phyloP scores from a whole-genome alignment of 257 asterid species.

The Plectranthus barbatus region DNA sequence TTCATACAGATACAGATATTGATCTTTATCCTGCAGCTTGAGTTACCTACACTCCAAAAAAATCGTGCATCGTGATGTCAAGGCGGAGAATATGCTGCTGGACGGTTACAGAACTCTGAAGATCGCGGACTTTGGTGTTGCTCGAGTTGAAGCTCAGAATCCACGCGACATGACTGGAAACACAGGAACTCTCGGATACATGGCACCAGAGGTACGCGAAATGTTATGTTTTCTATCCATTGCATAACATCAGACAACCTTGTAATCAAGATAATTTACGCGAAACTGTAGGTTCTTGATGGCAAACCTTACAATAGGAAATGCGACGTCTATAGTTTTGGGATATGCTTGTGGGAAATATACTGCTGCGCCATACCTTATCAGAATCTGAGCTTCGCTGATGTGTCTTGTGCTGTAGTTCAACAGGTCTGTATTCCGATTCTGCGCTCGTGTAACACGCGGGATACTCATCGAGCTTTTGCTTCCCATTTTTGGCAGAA shows the following conservation, averaged over 20 bases:
- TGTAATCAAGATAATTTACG: background rate
- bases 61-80: constrained; percentile 53
- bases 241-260: too few relatives aligned
- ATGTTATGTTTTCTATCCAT: background rate
- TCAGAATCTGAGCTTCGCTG: constrained; percentile 45
- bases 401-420: constrained; percentile 48
- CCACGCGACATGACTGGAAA: constrained; percentile 61
- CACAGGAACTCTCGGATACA: constrained; percentile 62
- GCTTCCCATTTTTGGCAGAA: constrained; percentile 13
- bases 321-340: constrained; percentile 50
- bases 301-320: constrained; percentile 59
- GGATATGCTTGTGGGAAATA: constrained; percentile 61
- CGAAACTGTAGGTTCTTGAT: constrained; percentile 39
- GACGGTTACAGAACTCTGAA: constrained; percentile 28
- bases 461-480: background rate
- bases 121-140: constrained; percentile 59
- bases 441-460: background rate
- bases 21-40: constrained; percentile 42
- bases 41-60: constrained; percentile 51
- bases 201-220: constrained; percentile 51
- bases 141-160: constrained; percentile 62
- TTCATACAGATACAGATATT: background rate
- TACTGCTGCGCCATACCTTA: constrained; percentile 54
- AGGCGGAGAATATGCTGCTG: constrained; percentile 51
- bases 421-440: constrained; percentile 29